Evolutionary conservation across 257 asterid genomes (phyloP).

Genomic region (Solanum medicagineum): DNA sequence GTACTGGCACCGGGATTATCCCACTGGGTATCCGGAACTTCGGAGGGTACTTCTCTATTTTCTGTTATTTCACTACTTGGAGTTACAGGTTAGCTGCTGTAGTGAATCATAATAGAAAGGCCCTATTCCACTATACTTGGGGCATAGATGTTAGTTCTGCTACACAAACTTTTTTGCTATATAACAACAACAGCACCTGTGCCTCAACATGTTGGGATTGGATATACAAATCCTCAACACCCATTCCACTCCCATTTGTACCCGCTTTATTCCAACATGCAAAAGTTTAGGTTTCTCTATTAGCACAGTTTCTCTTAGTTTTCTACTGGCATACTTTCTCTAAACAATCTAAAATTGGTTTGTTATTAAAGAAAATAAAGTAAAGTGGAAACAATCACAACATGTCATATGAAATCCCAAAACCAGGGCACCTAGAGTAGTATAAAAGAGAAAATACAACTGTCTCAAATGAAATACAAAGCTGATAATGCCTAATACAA

Average conservation of each 20-base stretch:
- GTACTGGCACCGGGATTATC: background rate
- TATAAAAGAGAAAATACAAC: no score
- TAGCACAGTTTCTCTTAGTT: background rate
- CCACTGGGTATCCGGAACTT: background rate
- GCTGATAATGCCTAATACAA: no score
- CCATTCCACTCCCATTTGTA: background rate
- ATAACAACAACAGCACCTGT: background rate
- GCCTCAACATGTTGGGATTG: background rate
- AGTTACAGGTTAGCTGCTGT: background rate
- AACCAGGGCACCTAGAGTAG: no score
- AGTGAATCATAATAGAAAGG: background rate
- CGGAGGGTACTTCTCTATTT: background rate
- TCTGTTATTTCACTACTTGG: background rate
- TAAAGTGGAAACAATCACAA: no score
- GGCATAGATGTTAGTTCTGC: background rate
- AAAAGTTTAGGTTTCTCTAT: background rate
- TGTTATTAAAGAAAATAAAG: no score
- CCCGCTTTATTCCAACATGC: background rate
- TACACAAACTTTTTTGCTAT: background rate
- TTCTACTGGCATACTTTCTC: background rate
- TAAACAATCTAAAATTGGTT: background rate
- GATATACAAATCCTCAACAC: background rate
- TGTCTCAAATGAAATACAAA: no score
- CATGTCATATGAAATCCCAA: no score
- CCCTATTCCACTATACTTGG: background rate